These are phyloP conservation scores for Phaffia australis DNA, from an alignment of 768 basidiomycete genomes.

Conservation along the genomic window DNA sequence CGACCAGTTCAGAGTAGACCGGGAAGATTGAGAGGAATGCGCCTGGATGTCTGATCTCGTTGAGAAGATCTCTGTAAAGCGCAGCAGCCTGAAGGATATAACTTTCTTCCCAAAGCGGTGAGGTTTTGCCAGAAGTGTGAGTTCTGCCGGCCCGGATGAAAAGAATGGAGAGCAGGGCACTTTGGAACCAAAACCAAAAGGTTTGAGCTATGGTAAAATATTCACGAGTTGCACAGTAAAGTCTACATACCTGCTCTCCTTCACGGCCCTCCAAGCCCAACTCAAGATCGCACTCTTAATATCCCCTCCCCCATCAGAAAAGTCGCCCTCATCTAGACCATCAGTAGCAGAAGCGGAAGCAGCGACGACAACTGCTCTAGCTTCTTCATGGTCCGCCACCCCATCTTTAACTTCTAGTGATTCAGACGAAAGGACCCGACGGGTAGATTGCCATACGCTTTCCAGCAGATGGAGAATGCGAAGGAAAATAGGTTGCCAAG, in stretches of 20 bases:
- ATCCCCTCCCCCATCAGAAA: neutral
- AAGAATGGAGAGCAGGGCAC: slow-evolving; percentile 18
- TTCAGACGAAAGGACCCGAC: slow-evolving; percentile 15
- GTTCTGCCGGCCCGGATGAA: neutral
- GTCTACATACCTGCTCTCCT: slow-evolving; percentile 21
- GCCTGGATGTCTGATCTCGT: slow-evolving; percentile 24
- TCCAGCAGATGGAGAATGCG: neutral
- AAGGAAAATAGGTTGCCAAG: neutral
- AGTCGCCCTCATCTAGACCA: neutral
- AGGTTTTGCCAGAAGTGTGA: neutral
- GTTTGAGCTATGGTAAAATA: neutral
- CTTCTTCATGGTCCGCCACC: slow-evolving; percentile 11
- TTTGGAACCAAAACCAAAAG: neutral
- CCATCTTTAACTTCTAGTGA: slow-evolving; percentile 8
- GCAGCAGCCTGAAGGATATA: neutral
- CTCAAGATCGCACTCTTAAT: slow-evolving; percentile 10
- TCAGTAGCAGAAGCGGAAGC: neutral
- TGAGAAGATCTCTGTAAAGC: slow-evolving; percentile 16
- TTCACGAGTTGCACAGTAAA: neutral
- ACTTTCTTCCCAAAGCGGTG: neutral
- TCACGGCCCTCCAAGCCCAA: slow-evolving; percentile 23
- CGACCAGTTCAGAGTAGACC: slow-evolving; percentile 16
- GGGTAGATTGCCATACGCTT: slow-evolving; percentile 15
- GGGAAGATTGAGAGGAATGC: slow-evolving; percentile 24
- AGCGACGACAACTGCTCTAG: neutral